Evolutionary conservation across 768 basidiomycete species (phyloP).

Genomic region (Tulasnella sp.): DNA sequence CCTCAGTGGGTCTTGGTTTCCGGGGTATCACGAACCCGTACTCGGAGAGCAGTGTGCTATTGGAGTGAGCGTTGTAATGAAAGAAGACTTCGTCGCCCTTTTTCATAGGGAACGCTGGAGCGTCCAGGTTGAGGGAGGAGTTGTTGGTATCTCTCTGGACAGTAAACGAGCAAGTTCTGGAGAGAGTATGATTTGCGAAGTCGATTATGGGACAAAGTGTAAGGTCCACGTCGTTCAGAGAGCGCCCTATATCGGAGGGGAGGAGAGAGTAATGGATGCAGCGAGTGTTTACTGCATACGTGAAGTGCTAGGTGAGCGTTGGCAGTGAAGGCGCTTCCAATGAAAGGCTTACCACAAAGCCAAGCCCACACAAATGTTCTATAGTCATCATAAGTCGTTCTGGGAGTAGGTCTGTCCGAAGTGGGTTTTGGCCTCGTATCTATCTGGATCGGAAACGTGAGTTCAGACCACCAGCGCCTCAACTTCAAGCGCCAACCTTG

Average conservation of each 20-base stretch:
- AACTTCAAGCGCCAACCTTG: background rate
- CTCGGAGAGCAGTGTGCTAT: conserved; percentile 71
- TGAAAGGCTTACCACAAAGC: conserved; percentile 61
- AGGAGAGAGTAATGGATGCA: conserved; percentile 50
- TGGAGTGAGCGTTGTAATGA: conserved; percentile 73
- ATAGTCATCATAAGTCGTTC: conserved; percentile 23
- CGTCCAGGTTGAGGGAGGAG: conserved; percentile 1
- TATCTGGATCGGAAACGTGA: background rate
- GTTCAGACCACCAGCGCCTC: background rate
- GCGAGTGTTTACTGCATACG: conserved; percentile 73
- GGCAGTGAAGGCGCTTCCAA: background rate
- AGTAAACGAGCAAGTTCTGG: conserved; percentile 25
- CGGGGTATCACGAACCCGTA: conserved; percentile 66
- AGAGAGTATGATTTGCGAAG: conserved; percentile 67
- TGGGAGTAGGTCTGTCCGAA: background rate
- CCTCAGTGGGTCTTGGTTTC: conserved; percentile 17
- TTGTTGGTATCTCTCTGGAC: background rate
- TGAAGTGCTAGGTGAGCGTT: conserved; percentile 13
- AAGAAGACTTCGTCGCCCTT: conserved; percentile 63
- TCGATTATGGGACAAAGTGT: conserved; percentile 87
- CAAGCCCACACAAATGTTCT: conserved; percentile 76
- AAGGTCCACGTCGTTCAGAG: conserved; percentile 59
- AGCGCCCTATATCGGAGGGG: conserved; percentile 25
- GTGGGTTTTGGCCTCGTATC: background rate
- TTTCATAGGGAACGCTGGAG: conserved; percentile 28